A percentile compares a stretch with the other conserved stretches of the same genome.
Evolutionary conservation across 108 stramenopile genomes (phyloP).

Genomic region (Pseudonitzschia delicatissima): DNA sequence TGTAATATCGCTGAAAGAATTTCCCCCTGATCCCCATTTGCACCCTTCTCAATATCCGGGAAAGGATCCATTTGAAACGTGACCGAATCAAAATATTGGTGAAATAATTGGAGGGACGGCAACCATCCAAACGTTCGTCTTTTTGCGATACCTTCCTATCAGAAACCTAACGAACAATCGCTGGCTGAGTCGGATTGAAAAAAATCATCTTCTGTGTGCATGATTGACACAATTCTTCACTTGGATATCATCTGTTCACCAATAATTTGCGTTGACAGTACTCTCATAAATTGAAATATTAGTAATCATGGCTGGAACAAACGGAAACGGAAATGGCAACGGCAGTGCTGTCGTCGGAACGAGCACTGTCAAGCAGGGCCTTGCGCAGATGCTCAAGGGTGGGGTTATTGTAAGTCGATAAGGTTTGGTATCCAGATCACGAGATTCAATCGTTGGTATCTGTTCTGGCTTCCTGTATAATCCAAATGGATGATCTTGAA

Average conservation of each 20-base stretch:
- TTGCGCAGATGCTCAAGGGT: constrained; percentile 98
- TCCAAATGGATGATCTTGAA: no score
- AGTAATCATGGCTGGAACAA: not conserved
- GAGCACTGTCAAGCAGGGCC: constrained; percentile 89
- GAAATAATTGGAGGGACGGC: constrained; percentile 1
- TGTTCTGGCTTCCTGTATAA: no score
- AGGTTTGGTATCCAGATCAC: no score
- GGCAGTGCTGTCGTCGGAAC: constrained; percentile 66
- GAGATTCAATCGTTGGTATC: no score
- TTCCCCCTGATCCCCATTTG: not conserved
- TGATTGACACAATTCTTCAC: not conserved
- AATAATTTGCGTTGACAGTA: no score
- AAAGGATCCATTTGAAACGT: constrained; percentile 5
- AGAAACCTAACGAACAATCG: not conserved
- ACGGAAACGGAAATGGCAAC: constrained; percentile 47
- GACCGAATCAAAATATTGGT: not conserved
- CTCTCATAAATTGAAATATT: not conserved
- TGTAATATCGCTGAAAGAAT: not conserved
- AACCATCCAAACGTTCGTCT: not conserved
- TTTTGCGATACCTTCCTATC: no score
- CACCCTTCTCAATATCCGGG: no score
- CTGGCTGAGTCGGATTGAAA: constrained; percentile 2
- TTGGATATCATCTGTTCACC: not conserved
- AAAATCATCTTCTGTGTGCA: no score
- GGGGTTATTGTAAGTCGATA: constrained; percentile 97